Base-by-base conservation (phyloP, 2,329 filamentous ascomycete species). In the Aspergillus transmontanensis region DNA sequence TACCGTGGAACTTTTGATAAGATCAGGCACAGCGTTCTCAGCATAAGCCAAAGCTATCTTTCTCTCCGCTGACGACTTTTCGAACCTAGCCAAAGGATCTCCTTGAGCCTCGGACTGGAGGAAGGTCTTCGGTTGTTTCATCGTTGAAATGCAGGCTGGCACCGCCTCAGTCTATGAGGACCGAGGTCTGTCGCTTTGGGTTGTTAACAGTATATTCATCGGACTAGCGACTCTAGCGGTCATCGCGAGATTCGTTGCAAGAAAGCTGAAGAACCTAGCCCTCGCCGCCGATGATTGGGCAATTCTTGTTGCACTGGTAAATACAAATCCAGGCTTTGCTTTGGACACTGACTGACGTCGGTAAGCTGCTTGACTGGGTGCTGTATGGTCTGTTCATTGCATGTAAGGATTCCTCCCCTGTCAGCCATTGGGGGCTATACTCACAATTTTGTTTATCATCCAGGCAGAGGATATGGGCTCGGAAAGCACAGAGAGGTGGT, bases 251-350 rank as follows among this genome's bases (percentile, higher is more conserved):
- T 59, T 59, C 32, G 23, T 39, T 11, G 57, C 57, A 32, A 59
- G 57, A 59, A 51, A 23, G 45, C 14, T 59, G n/a, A 46, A 45
- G 26, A 53, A 41, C 16, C 6, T 51, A 19, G 11, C 32, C 6
- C 23, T 51, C 0, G 57, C 43, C 45, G n/a, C 45, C 6, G 57
- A 59, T 51, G 57, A 59, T 28, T 59, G 57, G 57, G 45, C 57
- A 28, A 59, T 59, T 4, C 28, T 28, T 16, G 6, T 51, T 1
- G 57, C 57, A 28, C 11, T 59, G 45, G 57, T 59, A 41, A 48
- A 19, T 16, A n/a, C 6, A 50, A 6, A 12, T 1, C 9, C n/a
- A 9, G 9, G 1, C 30, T 34, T n/a, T 21, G 12, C 21, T 23
- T 5, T 4, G 4, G 26, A 58, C 6, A 11, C n/a, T 32, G 21